Conservation (phyloP, 2,329 filamentous ascomycete species). For the Aspergillus sp. region DNA sequence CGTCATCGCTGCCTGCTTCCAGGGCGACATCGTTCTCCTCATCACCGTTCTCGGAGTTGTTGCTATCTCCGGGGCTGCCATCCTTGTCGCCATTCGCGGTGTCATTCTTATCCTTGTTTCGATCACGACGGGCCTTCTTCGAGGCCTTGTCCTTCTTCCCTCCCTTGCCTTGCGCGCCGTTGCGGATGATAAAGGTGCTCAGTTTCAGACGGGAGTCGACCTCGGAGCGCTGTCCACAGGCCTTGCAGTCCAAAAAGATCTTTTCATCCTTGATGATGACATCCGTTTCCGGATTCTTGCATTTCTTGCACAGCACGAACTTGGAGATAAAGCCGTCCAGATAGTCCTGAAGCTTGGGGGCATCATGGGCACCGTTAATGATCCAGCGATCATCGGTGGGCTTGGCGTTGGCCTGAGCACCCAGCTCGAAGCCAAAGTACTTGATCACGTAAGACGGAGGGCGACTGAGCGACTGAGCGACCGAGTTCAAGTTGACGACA, state of each 20-base stretch:
- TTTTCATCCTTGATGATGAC: constrained; percentile 90
- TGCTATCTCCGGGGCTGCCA: constrained; percentile 67
- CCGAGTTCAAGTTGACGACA: constrained; percentile 92
- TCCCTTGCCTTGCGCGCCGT: constrained; percentile 78
- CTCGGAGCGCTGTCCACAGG: constrained; percentile 88
- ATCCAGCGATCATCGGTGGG: constrained; percentile 99
- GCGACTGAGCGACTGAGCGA: constrained; percentile 87
- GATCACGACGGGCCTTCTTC: constrained; percentile 78
- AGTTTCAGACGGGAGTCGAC: constrained; percentile 94
- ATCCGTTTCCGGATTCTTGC: constrained; percentile 99
- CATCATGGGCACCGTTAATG: constrained; percentile 98
- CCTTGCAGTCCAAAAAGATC: constrained; percentile 97
- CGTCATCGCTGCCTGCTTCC: constrained; percentile 84
- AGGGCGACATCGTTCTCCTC: constrained; percentile 66
- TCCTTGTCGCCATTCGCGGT: constrained; percentile 61
- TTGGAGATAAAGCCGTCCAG: constrained; percentile 98
- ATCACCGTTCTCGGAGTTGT: constrained; percentile 61
- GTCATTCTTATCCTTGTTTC: constrained; percentile 72
- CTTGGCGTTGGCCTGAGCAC: constrained; percentile 97
- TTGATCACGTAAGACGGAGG: constrained; percentile 97
- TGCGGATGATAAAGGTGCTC: constrained; percentile 96
- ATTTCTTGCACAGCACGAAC: constrained; percentile 99
- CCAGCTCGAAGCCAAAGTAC: constrained; percentile 98
- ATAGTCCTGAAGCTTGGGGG: constrained; percentile 93
- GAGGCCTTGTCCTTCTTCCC: constrained; percentile 95